A percentile compares a stretch with the other conserved stretches of the same genome.
Conservation (phyloP, 2,329 filamentous ascomycete genomes). For the Thyridium curvatum region DNA sequence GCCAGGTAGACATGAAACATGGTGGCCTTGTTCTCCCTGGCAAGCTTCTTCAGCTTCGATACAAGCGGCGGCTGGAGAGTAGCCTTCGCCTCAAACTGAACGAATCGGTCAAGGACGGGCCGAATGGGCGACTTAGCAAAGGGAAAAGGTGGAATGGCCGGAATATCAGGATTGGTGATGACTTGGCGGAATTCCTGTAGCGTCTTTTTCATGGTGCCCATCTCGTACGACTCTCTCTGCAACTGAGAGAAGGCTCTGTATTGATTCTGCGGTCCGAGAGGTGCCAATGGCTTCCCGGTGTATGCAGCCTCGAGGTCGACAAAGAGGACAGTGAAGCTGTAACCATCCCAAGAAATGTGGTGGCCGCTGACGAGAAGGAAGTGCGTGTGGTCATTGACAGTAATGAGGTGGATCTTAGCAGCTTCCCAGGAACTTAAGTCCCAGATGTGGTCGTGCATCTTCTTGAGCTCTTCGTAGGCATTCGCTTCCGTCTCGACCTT, state of each 20-base stretch:
- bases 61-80: too few relatives aligned
- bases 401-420: constrained; percentile 26
- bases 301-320: constrained; percentile 36
- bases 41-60: too few relatives aligned
- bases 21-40: too few relatives aligned
- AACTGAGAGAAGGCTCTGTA: constrained; percentile 25
- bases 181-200: too few relatives aligned
- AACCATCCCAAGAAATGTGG: constrained; percentile 44
- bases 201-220: too few relatives aligned
- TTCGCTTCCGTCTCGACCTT: constrained; percentile 10
- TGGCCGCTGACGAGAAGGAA: constrained; percentile 36
- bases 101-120: constrained; percentile 10
- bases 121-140: constrained; percentile 12
- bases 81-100: too few relatives aligned
- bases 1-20: constrained; percentile 24
- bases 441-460: constrained; percentile 21
- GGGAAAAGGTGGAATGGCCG: constrained; percentile 23
- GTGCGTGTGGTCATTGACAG: constrained; percentile 21
- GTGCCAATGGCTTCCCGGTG: constrained; percentile 14
- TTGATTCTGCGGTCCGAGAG: constrained; percentile 16
- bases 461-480: constrained; percentile 21
- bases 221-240: constrained; percentile 21
- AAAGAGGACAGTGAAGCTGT: constrained; percentile 35
- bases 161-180: too few relatives aligned
- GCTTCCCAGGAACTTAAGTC: constrained; percentile 28